Evolutionary conservation across 345 rosid genomes (phyloP), one percentile per base, ranked within the genome.

Genomic region (Abelmoschus esculentus): DNA sequence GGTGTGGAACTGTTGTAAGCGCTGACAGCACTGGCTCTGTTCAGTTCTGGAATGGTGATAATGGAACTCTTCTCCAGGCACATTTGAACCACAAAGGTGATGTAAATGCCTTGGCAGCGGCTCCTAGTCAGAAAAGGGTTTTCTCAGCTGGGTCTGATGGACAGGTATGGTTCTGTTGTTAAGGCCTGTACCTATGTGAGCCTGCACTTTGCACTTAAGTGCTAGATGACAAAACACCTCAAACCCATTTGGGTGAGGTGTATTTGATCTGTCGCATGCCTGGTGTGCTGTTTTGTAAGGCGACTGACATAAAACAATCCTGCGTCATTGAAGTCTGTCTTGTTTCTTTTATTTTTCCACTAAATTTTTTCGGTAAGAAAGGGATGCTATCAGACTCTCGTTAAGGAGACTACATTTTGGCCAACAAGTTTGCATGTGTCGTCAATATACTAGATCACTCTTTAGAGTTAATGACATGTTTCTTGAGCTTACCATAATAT

Each of bases 101-200:
- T 80, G 97, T 80, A 59, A 85, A 91, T 80, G 70, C 96, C 59
- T 84, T 93, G 65, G 95, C 96, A 57, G 93, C 90, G 46, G 75
- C 89, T 42, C 98, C 98, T 71, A 88, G 84, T 80, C 96, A 91
- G 74, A 88, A 80, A 54, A 80, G 89, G 79, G 97, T 93, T 71
- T 93, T 88, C 74, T 91, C 96, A 73, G 88, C 96, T 59, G 97
- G 98, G 72, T 85, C 96, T 18, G 97, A 93, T 80, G 98, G 98
- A 72, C 93, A 93, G 97, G 97, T 90, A 72, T 69, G 17, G 40
- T n/a, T 52, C 56, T 52, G 14, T 46, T 46, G 50, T 11, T 15
- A 46, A 46, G 50, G 4, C 4, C 1, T 46, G 50, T 4, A 4
- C 50, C 50, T 46, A 46, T 44, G 2, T 4, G 12, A 19, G 56